These are phyloP conservation scores for Apophysomyces variabilis DNA, from an alignment of 371 early-diverging fungal species.

Conservation along the genomic window DNA sequence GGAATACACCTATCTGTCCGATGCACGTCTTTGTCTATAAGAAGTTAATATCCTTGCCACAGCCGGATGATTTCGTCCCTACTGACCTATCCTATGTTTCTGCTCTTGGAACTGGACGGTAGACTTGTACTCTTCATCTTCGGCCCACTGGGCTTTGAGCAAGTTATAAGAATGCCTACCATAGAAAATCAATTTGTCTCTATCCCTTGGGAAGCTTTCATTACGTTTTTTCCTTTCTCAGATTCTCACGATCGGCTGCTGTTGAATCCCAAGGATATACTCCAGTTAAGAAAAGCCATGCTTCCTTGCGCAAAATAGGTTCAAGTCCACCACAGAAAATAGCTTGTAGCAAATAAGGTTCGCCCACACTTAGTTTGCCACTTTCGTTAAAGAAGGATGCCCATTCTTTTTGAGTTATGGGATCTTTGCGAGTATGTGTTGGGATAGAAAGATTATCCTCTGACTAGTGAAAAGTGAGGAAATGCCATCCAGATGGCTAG, in stretches of 20 bases:
- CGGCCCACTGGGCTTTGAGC: slow-evolving; percentile 74
- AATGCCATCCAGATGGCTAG: not conserved
- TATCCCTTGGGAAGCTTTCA: not conserved
- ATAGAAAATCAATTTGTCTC: too few species aligned
- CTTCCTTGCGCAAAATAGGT: slow-evolving; percentile 71
- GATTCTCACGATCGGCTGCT: slow-evolving; percentile 60
- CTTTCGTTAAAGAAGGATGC: slow-evolving; percentile 66
- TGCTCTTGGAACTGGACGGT: slow-evolving; percentile 76
- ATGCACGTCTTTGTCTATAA: slow-evolving; percentile 89
- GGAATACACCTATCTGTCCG: slow-evolving; percentile 88
- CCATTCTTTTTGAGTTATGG: slow-evolving; percentile 80
- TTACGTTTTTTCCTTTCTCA: slow-evolving; percentile 58
- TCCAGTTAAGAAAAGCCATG: slow-evolving; percentile 85
- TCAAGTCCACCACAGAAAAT: slow-evolving; percentile 83
- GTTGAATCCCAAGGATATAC: slow-evolving; percentile 84
- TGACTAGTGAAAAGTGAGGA: slow-evolving; percentile 23
- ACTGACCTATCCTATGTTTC: slow-evolving; percentile 76
- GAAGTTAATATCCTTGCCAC: not conserved
- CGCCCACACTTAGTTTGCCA: slow-evolving; percentile 59
- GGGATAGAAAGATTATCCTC: slow-evolving; percentile 51
- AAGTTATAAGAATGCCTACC: not conserved
- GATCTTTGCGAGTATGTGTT: slow-evolving; percentile 56
- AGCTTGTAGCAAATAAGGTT: slow-evolving; percentile 57
- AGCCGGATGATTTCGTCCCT: not conserved
- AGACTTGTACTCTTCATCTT: slow-evolving; percentile 53